These are phyloP conservation scores for Spirogloea muscicola DNA, from an alignment of 139 green algal genomes.

Conservation along the genomic window DNA sequence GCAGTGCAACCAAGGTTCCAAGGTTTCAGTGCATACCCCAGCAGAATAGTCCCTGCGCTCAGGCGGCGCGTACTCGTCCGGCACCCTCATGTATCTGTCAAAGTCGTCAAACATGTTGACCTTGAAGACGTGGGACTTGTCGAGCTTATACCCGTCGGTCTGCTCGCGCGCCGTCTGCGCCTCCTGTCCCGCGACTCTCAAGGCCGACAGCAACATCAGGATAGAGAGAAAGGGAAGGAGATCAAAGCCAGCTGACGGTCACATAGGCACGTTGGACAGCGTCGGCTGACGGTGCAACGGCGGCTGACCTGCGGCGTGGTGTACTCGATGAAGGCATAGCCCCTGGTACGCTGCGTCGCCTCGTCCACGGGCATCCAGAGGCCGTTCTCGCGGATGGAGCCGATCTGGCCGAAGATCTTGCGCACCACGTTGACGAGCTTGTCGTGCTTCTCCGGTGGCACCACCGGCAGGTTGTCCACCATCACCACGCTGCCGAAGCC, in stretches of 20 bases:
- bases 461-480: slow-evolving; percentile 87
- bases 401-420: slow-evolving; percentile 84
- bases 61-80: slow-evolving; percentile 61
- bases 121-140: slow-evolving; percentile 93
- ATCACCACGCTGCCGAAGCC: slow-evolving; percentile 94
- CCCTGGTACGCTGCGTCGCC: slow-evolving; percentile 70
- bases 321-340: slow-evolving; percentile 95
- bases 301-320: slow-evolving; percentile 52
- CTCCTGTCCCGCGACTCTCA: too few relatives aligned
- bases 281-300: too few relatives aligned
- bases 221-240: too few relatives aligned
- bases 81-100: slow-evolving; percentile 61
- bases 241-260: too few relatives aligned
- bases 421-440: slow-evolving; percentile 86
- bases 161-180: slow-evolving; percentile 50
- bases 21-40: too few relatives aligned
- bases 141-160: slow-evolving; percentile 84
- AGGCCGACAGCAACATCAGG: too few relatives aligned
- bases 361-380: slow-evolving; percentile 83
- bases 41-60: slow-evolving; percentile 53
- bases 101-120: slow-evolving; percentile 92
- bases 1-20: too few relatives aligned
- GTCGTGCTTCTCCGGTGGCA: slow-evolving; percentile 85
- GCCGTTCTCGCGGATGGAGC: slow-evolving; percentile 69
- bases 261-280: too few relatives aligned